phyloP scores from a whole-genome alignment of 129 eudicot species.

The Glebionis coronaria region DNA sequence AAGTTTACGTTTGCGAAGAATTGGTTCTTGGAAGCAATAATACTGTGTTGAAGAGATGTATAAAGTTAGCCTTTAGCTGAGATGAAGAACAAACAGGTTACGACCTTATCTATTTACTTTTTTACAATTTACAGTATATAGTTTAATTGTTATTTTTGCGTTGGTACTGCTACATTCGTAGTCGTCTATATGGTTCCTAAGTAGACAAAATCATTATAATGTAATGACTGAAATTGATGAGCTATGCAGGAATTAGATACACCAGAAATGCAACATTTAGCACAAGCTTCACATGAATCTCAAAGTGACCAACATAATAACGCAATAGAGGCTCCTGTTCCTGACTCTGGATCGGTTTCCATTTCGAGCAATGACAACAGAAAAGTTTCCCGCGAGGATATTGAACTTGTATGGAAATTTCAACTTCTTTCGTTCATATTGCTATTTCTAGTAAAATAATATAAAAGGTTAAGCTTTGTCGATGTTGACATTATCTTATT shows the following conservation, averaged over 20 bases:
- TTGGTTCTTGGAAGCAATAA: constrained; percentile 6
- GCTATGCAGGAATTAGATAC: constrained; percentile 63
- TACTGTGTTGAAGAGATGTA: constrained; percentile 33
- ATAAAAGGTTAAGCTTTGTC: background rate
- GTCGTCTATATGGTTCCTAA: background rate
- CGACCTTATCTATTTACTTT: background rate
- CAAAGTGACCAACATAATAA: constrained; percentile 76
- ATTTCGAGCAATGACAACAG: constrained; percentile 80
- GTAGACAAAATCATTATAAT: background rate
- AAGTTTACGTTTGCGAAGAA: background rate
- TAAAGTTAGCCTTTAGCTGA: constrained; percentile 33
- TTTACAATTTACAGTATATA: background rate
- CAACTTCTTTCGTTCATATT: constrained; percentile 5
- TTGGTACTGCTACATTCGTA: constrained; percentile 4
- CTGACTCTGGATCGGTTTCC: constrained; percentile 90
- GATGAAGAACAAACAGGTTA: constrained; percentile 53
- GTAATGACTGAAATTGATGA: constrained; percentile 17
- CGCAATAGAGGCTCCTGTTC: constrained; percentile 59
- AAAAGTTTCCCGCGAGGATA: constrained; percentile 92
- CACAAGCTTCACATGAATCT: constrained; percentile 71
- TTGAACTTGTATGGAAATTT: constrained; percentile 77
- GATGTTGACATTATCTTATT: constrained; percentile 16
- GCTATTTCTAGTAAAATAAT: constrained; percentile 1
- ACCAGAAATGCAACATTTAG: constrained; percentile 52
- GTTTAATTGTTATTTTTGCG: background rate